Base-by-base conservation (phyloP, 139 green algal genomes). In the Raphidocelis subcapitata region DNA sequence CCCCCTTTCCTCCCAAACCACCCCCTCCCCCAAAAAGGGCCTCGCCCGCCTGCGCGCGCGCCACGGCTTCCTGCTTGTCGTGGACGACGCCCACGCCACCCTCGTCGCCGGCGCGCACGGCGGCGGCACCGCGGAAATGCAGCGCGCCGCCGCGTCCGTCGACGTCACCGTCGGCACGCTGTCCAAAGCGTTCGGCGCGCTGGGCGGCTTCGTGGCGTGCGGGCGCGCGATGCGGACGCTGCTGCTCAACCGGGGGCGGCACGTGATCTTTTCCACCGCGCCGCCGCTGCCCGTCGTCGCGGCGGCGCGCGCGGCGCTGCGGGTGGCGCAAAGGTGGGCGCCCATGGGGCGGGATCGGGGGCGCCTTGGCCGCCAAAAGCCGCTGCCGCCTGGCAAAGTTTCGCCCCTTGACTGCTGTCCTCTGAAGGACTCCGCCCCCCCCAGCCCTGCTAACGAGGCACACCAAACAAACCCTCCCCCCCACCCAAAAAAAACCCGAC, bases 81-180 rank as follows among this genome's bases (percentile, higher is more conserved):
- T 97, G 21, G 94, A 98, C 65, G 93, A 99, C n/a, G 95, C 95
- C 26, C 95, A 99, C 76, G 94, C 91, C 1, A 98, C 92, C 0
- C 87, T 98, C 44, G 92, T 98, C 61, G 92, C 83, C 59, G 94
- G 95, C 1, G 57, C 82, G 12, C 74, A 69, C 16, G 94, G 93
- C 0, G 89, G 75, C 0, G 93, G 94, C n/a, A 88, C 83, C n/a
- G 81, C 84, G 24, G 80, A 85, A 73, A 80, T 80, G 29, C 61
- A 80, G 72, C 67, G 77, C 0, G 82, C 85, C 8, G 61, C 63
- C 8, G 49, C 74, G 18, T 31, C 80, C 31, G 73, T 86, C 33
- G 32, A 91, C 32, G 89, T 99, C 21, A 92, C 98, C 70, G 79
- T 98, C 5, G 95, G 95, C 67, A 99, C 95, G 3, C 88, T 99